Conservation (phyloP, 768 basidiomycete species). For the Rhizopogon roseolus region DNA sequence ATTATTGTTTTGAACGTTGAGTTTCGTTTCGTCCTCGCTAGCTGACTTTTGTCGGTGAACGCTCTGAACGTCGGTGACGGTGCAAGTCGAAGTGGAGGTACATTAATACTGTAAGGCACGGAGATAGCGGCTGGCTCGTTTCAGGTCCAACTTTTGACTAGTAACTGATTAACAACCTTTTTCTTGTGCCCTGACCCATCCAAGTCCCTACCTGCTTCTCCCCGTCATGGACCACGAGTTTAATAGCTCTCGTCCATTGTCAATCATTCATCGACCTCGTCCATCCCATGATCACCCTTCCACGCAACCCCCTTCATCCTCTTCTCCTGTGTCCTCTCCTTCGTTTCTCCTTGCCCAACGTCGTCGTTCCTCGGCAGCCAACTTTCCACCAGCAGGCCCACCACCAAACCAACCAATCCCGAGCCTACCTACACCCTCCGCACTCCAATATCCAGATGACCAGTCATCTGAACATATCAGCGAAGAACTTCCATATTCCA, state of each 20-base stretch:
- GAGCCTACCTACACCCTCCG: constrained; percentile 42
- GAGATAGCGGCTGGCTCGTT: too few relatives aligned
- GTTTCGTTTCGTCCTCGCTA: too few relatives aligned
- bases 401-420: constrained; percentile 76
- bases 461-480: constrained; percentile 17
- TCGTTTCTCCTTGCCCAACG: constrained; percentile 36
- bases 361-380: constrained; percentile 65
- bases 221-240: constrained; percentile 25
- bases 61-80: too few relatives aligned
- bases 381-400: constrained; percentile 61
- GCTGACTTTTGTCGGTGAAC: too few relatives aligned
- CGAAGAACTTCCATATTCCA: constrained; percentile 24
- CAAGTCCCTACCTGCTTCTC: background rate
- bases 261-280: constrained; percentile 24
- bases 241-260: constrained; percentile 20
- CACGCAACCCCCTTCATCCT: constrained; percentile 12
- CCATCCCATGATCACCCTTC: constrained; percentile 28
- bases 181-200: background rate
- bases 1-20: too few relatives aligned
- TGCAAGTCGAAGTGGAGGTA: too few relatives aligned
- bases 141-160: background rate
- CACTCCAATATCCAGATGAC: constrained; percentile 14
- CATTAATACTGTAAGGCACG: too few relatives aligned
- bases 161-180: background rate
- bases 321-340: constrained; percentile 24